A percentile compares a stretch with the other conserved stretches of the same genome.
phyloP scores from a whole-genome alignment of 345 rosid species.

The Eucalyptus curtisii region DNA sequence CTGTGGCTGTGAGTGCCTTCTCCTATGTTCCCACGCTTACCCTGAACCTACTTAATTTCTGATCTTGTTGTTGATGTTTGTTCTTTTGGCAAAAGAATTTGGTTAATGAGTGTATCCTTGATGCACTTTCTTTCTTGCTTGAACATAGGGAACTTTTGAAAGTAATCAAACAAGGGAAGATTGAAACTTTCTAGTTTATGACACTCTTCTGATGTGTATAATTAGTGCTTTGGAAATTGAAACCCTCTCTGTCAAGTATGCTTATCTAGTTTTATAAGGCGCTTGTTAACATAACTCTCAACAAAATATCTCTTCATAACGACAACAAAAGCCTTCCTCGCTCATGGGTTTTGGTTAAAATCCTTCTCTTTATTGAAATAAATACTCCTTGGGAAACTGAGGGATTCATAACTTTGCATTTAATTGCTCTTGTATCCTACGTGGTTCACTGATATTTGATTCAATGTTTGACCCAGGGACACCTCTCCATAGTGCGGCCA shows the following conservation, averaged over 20 bases:
- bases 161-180: not conserved
- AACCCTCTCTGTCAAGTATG: not conserved
- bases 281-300: not conserved
- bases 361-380: not conserved
- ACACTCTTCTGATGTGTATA: not conserved
- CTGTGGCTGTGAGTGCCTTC: conserved; percentile 58
- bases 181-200: not conserved
- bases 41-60: not conserved
- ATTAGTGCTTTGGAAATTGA: not conserved
- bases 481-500: conserved; percentile 85
- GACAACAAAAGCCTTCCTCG: not conserved
- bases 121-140: not conserved
- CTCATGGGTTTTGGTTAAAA: not conserved
- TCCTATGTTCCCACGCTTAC: not conserved
- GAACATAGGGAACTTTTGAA: not conserved
- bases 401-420: not conserved
- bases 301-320: not conserved
- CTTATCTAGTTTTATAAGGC: not conserved
- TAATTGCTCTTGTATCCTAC: not conserved
- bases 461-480: conserved; percentile 43
- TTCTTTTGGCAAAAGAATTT: not conserved
- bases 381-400: not conserved
- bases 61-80: not conserved
- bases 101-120: not conserved
- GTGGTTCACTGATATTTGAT: not conserved